Percentiles rank a stretch among this genome's conserved stretches.
Evolutionary conservation across 805 yeast species (phyloP).

Genomic region (Kluyveromyces siamensis): DNA sequence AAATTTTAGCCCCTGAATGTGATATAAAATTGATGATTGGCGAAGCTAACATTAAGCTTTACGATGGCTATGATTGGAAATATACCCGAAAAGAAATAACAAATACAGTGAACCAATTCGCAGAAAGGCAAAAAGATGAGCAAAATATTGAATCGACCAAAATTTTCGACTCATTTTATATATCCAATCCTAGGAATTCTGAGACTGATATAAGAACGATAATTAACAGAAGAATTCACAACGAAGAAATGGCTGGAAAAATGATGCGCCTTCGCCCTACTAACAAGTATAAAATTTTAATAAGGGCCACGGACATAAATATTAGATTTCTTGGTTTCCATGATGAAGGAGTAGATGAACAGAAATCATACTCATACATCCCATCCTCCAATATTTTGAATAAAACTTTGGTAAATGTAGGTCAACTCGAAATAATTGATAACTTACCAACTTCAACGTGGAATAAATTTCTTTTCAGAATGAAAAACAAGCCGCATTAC

Average conservation of each 20-base stretch:
- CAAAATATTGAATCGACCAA: slow-evolving; percentile 10
- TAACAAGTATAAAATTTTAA: slow-evolving; percentile 43
- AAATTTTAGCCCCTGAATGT: neutral
- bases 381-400: slow-evolving; percentile 37
- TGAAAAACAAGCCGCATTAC: slow-evolving; percentile 56
- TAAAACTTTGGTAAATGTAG: slow-evolving; percentile 39
- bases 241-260: slow-evolving; percentile 26
- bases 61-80: slow-evolving; percentile 92
- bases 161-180: slow-evolving; percentile 65
- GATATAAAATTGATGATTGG: slow-evolving; percentile 6
- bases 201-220: slow-evolving; percentile 37
- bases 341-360: slow-evolving; percentile 30
- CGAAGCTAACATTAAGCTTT: slow-evolving; percentile 40
- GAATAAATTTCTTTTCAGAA: slow-evolving; percentile 71
- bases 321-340: slow-evolving; percentile 38
- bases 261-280: slow-evolving; percentile 61
- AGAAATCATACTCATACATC: neutral
- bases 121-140: slow-evolving; percentile 20
- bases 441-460: slow-evolving; percentile 83
- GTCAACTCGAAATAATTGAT: slow-evolving; percentile 56
- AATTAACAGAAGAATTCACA: slow-evolving; percentile 45
- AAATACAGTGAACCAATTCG: slow-evolving; percentile 57
- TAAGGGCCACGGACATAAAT: slow-evolving; percentile 48
- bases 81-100: slow-evolving; percentile 60
- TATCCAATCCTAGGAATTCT: slow-evolving; percentile 42